A percentile compares a stretch with the other conserved stretches of the same genome.
Evolutionary conservation across 2,329 filamentous ascomycete genomes (phyloP).

Genomic region (Paraconiothyrium brasiliense): DNA sequence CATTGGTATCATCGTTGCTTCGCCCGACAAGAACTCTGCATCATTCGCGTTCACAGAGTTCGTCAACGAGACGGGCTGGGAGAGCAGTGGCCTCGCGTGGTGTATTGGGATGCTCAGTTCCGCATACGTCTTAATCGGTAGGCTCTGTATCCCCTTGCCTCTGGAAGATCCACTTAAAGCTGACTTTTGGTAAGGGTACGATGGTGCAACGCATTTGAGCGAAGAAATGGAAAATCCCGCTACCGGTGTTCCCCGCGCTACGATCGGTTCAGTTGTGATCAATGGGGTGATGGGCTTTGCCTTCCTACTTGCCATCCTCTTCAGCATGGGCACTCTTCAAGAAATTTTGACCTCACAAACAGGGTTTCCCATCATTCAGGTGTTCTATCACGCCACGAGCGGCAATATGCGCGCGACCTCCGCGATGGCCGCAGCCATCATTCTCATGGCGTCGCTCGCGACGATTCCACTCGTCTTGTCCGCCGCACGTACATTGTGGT

Average conservation of each 20-base stretch:
- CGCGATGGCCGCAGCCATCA: not conserved
- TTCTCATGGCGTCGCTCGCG: constrained; percentile 22
- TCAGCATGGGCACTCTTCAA: constrained; percentile 42
- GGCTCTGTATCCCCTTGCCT: too few relatives aligned
- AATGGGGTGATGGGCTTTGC: constrained; percentile 40
- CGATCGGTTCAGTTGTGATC: constrained; percentile 42
- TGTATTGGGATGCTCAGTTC: not conserved
- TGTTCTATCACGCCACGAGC: constrained; percentile 45
- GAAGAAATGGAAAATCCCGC: constrained; percentile 38
- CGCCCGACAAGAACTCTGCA: constrained; percentile 44
- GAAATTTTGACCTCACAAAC: constrained; percentile 18
- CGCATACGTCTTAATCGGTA: not conserved
- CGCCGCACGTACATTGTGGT: constrained; percentile 28
- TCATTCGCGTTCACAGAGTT: constrained; percentile 55
- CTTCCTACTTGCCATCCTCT: constrained; percentile 45
- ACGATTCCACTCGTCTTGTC: constrained; percentile 20
- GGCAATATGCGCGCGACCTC: too few relatives aligned
- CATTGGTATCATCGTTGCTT: constrained; percentile 53
- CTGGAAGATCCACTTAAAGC: too few relatives aligned
- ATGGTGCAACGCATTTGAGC: constrained; percentile 52
- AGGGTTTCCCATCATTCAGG: constrained; percentile 57
- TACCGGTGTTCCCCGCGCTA: constrained; percentile 38
- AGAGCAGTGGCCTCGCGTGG: constrained; percentile 41
- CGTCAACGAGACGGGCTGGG: constrained; percentile 52
- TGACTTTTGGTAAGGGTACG: constrained; percentile 34